Base-by-base conservation (phyloP, 805 yeast species). In the Hanseniaspora nectarophila region DNA sequence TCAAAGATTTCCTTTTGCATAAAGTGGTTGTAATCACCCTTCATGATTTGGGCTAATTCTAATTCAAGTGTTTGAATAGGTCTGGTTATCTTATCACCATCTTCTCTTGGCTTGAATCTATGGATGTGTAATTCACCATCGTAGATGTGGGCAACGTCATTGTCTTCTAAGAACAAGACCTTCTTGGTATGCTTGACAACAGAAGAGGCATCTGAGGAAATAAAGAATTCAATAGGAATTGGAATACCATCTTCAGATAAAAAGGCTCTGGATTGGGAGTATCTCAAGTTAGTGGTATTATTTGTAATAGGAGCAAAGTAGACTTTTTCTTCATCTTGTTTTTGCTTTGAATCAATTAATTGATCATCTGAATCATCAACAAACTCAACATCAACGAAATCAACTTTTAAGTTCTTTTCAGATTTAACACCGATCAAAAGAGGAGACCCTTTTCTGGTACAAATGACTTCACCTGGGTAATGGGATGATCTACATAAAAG, bases 1-100 rank as follows among this genome's bases (percentile, higher is more conserved):
- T 92, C 98, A 64, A 84, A 87, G 60, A 92, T 92, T 73, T 92
- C 99, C 76, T 92, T 92, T 72, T 88, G 94, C 99, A 92, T 92
- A 70, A 90, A 92, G 71, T 92, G 98, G 60, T 78, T 81, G 73
- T 84, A 90, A 57, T 85, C 84, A 62, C 98, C 98, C 73, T 88
- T 90, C 97, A 92, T 92, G 66, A 92, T 90, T 72, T 92, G 94
- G 56, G 94, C 92, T 66, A 92, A 78, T 73, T 92, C 96, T 83
- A 92, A 77, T 72, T 92, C 98, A 63, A 92, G 75, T 45, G 97
- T 92, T 71, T 92, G 96, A 63, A 92, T 94, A 50, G 90, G 84
- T 75, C 99, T 84, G 51, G 88, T 86, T 55, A 95, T 81, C n/a
- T 96, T 81, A 63, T 84, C 89, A 60, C 86, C 88, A 43, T 52